Base-by-base conservation (phyloP, 2,329 filamentous ascomycete genomes). In the Ascochyta pisi region DNA sequence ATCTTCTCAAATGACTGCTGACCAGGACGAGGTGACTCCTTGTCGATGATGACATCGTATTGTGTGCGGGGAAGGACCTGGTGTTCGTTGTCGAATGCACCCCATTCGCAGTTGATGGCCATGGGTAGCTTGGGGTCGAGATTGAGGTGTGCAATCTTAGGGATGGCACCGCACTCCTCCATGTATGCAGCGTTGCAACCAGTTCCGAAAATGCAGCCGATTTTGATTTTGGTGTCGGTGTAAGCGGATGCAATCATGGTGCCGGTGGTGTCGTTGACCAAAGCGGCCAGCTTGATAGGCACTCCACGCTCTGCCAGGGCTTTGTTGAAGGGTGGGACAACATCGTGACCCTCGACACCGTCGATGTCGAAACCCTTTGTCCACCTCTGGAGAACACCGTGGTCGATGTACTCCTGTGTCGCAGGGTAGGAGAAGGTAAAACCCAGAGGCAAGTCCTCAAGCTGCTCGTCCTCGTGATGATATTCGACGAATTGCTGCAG, bases 141-240 rank as follows among this genome's bases (percentile, higher is more conserved):
- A 70, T 96, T 95, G 83, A 96, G 85, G 79, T 97, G 87, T 10
- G 90, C 91, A 50, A 99, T 86, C 83, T 99, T 99, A 63, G 93
- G 94, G 63, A 99, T 92, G 12, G 89, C 91, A 63, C 92, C 92
- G 62, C 86, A 91, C 70, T 96, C 80, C 78, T 99, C 95, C 90
- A 99, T 96, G 81, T 99, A 99, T 35, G 95, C 95, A 37, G 94
- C 95, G 71, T 99, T 99, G 81, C 95, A 97, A 57, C 95, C 95
- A 12, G 95, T 99, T 68, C 95, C 95, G 70, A 99, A 99, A 73
- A 99, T 99, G 78, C 94, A 97, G 52, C 95, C 95, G 69, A 98
- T 95, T 79, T 88, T 92, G 86, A 97, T 96, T 66, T 88, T 86
- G 41, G 88, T 81, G 74, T 99, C 93, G n/a, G 94, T 98, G 79